These are phyloP conservation scores for Forsythia suspensa DNA, from an alignment of 257 asterid species.

Conservation along the genomic window DNA sequence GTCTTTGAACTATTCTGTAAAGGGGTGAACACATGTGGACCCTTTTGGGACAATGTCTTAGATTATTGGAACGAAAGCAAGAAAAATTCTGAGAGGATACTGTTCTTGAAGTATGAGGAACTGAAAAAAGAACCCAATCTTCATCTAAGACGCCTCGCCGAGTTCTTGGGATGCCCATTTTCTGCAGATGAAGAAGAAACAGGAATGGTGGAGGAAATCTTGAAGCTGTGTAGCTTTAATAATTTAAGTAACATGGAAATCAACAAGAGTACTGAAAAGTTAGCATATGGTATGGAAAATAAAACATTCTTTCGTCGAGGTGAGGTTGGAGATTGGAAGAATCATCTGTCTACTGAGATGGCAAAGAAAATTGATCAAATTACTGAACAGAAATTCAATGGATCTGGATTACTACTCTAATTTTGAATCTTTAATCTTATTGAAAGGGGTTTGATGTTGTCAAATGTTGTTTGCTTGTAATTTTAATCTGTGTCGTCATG, in stretches of 20 bases:
- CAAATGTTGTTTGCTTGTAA: too few species aligned
- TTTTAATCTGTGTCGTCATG: too few species aligned
- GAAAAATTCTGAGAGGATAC: slow-evolving; percentile 19
- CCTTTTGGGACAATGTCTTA: slow-evolving; percentile 60
- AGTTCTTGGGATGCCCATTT: slow-evolving; percentile 42
- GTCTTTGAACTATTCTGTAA: slow-evolving; percentile 39
- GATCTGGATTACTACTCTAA: slow-evolving; percentile 24
- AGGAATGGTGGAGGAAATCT: slow-evolving; percentile 36
- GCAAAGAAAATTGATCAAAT: slow-evolving; percentile 38
- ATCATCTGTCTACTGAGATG: slow-evolving; percentile 33
- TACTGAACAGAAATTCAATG: slow-evolving; percentile 34
- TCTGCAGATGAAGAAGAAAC: slow-evolving; percentile 36
- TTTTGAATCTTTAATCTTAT: too few species aligned
- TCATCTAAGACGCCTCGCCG: slow-evolving; percentile 34
- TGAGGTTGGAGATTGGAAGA: slow-evolving; percentile 55
- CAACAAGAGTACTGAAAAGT: slow-evolving; percentile 15
- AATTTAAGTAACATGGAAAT: slow-evolving; percentile 35
- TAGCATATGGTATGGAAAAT: slow-evolving; percentile 49
- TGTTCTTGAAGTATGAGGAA: slow-evolving; percentile 47
- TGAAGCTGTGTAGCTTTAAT: slow-evolving; percentile 41
- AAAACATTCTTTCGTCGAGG: slow-evolving; percentile 47
- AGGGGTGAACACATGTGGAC: slow-evolving; percentile 47
- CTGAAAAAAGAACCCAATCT: slow-evolving; percentile 31
- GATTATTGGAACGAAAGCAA: slow-evolving; percentile 23
- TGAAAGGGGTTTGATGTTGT: too few species aligned